Evolutionary conservation across 2,329 filamentous ascomycete species (phyloP).

Genomic region (Neofusicoccum kwambonambiense): DNA sequence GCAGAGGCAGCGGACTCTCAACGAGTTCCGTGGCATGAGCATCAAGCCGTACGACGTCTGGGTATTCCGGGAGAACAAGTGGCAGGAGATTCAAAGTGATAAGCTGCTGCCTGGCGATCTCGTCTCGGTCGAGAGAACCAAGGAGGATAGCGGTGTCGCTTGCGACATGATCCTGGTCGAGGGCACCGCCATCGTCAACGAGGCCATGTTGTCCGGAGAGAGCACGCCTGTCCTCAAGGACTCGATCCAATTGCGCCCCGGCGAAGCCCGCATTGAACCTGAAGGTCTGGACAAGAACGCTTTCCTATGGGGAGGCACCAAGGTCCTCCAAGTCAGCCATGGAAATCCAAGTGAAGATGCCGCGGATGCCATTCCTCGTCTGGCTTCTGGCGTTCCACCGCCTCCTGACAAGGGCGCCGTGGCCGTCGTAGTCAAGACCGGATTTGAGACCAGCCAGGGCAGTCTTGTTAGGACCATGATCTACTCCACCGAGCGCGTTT

Average conservation of each 20-base stretch:
- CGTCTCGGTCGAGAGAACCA: conserved; percentile 87
- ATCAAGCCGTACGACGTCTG: conserved; percentile 97
- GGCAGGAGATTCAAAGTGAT: conserved; percentile 86
- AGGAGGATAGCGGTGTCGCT: conserved; percentile 94
- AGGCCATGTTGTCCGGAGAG: conserved; percentile 98
- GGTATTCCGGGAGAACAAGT: conserved; percentile 83
- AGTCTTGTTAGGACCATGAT: conserved; percentile 99
- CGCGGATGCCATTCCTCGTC: conserved; percentile 57
- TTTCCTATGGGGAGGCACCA: conserved; percentile 95
- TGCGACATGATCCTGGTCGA: conserved; percentile 97
- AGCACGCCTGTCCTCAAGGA: conserved; percentile 97
- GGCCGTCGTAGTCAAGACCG: conserved; percentile 93
- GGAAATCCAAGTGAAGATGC: conserved; percentile 72
- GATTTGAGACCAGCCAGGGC: conserved; percentile 97
- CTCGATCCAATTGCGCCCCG: conserved; percentile 84
- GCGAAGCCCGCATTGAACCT: conserved; percentile 75
- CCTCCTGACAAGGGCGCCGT: conserved; percentile 92
- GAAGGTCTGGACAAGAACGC: conserved; percentile 96
- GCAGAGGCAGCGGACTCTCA: conserved; percentile 94
- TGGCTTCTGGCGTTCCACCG: conserved; percentile 73
- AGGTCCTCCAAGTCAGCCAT: conserved; percentile 93
- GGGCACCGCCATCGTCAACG: conserved; percentile 95
- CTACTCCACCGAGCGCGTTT: conserved; percentile 97
- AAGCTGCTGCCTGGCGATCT: conserved; percentile 90
- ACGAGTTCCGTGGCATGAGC: conserved; percentile 97